Percentiles rank a stretch among this genome's conserved stretches.
Evolutionary conservation across 192 early-diverging fungal species (phyloP).

Genomic region (Coemansia sp.): DNA sequence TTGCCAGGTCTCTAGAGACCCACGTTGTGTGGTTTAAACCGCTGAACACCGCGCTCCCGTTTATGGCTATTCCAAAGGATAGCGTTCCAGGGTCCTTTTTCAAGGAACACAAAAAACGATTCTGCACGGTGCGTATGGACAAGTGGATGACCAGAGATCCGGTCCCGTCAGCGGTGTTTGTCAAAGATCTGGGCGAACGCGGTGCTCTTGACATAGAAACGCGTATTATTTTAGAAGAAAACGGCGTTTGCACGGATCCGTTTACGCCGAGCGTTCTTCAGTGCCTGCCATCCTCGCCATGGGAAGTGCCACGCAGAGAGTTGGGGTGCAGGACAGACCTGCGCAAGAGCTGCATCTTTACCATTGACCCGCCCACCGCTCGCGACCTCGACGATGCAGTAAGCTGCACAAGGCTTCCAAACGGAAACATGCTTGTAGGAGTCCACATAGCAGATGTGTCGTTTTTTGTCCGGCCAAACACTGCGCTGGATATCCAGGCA

Average conservation of each 20-base stretch:
- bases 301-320: constrained; percentile 75
- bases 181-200: constrained; percentile 67
- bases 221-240: constrained; percentile 77
- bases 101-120: background rate
- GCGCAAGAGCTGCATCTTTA: constrained; percentile 69
- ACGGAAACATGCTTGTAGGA: constrained; percentile 50
- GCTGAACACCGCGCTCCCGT: constrained; percentile 17
- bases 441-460: constrained; percentile 97
- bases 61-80: constrained; percentile 23
- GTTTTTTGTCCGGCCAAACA: constrained; percentile 80
- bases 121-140: constrained; percentile 26
- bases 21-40: constrained; percentile 34
- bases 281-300: constrained; percentile 75
- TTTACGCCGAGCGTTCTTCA: constrained; percentile 73
- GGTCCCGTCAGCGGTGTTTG: constrained; percentile 20
- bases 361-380: constrained; percentile 76
- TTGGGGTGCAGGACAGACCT: constrained; percentile 71
- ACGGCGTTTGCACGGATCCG: constrained; percentile 67
- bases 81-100: constrained; percentile 5
- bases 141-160: constrained; percentile 19
- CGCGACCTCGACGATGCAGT: constrained; percentile 56
- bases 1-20: constrained; percentile 2
- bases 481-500: constrained; percentile 85
- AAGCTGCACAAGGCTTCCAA: constrained; percentile 39
- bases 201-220: constrained; percentile 78